phyloP scores from a whole-genome alignment of 1,139 yeast species.

The Geotrichum histeridarum region DNA sequence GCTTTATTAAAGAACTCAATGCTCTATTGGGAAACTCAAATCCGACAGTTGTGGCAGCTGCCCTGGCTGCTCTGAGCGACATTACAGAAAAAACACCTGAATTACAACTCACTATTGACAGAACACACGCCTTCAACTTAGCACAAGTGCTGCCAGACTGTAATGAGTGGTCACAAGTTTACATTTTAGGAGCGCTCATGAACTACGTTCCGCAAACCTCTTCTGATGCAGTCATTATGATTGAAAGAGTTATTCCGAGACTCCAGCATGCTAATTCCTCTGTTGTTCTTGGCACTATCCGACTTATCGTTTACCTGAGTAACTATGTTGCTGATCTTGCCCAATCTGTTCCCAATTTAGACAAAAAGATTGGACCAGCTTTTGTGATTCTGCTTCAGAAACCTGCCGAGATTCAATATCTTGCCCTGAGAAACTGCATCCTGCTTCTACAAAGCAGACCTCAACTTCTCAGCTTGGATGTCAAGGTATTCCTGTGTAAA shows the following conservation, averaged over 20 bases:
- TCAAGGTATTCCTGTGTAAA: conserved; percentile 72
- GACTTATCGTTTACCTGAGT: conserved; percentile 63
- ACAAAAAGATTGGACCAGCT: conserved; percentile 64
- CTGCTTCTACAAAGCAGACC: conserved; percentile 65
- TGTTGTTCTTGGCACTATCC: conserved; percentile 72
- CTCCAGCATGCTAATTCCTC: conserved; percentile 78
- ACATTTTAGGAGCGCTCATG: conserved; percentile 64
- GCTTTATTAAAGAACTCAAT: conserved; percentile 53
- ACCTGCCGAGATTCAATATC: conserved; percentile 79
- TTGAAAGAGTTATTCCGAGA: conserved; percentile 66
- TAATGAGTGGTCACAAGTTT: conserved; percentile 78
- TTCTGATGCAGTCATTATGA: conserved; percentile 59
- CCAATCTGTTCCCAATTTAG: conserved; percentile 47
- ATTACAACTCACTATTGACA: conserved; percentile 53
- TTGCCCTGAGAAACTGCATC: conserved; percentile 76
- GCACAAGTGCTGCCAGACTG: conserved; percentile 48
- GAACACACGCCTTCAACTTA: conserved; percentile 51
- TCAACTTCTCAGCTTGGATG: conserved; percentile 58
- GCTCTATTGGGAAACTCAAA: conserved; percentile 51
- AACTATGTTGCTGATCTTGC: conserved; percentile 52
- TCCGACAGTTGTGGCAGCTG: conserved; percentile 64
- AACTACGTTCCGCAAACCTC: conserved; percentile 65
- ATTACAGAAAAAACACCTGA: conserved; percentile 55
- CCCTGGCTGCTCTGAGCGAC: conserved; percentile 62
- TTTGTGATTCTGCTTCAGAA: conserved; percentile 66